Conservation (phyloP, 2,329 filamentous ascomycete species). For the Trichoderma oligosporum region DNA sequence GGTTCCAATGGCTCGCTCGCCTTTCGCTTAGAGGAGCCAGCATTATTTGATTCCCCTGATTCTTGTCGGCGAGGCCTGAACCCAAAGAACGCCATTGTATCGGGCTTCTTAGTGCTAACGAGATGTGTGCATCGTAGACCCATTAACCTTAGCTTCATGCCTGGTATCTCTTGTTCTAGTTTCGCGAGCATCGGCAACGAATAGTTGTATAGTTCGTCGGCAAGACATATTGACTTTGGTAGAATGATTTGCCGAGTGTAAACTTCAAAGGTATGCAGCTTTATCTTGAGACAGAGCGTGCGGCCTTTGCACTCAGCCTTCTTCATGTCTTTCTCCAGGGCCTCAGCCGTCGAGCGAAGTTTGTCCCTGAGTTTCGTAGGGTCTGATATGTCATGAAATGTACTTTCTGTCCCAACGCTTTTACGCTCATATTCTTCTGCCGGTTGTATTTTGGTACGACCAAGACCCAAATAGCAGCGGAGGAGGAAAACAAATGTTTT, state of each 20-base stretch:
- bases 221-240: conserved; percentile 65
- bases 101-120: conserved; percentile 76
- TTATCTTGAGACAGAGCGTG: conserved; percentile 89
- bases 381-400: conserved; percentile 76
- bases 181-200: conserved; percentile 79
- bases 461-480: conserved; percentile 78
- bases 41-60: conserved; percentile 20
- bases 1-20: conserved; percentile 25
- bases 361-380: conserved; percentile 68
- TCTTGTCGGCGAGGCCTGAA: conserved; percentile 39
- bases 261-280: conserved; percentile 91
- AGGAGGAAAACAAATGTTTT: conserved; percentile 88
- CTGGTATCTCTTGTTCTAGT: conserved; percentile 76
- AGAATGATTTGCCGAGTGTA: conserved; percentile 75
- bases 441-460: conserved; percentile 78
- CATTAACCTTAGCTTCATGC: conserved; percentile 78
- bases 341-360: conserved; percentile 74
- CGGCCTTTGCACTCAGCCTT: conserved; percentile 80
- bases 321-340: conserved; percentile 80
- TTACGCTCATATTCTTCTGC: conserved; percentile 89
- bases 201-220: conserved; percentile 80
- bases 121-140: conserved; percentile 85
- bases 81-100: conserved; percentile 77
- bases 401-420: conserved; percentile 89
- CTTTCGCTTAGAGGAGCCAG: conserved; percentile 35